Base-by-base conservation (phyloP, 1,284 basidiomycete genomes). In the Microbotryum silenes-acaulis region DNA sequence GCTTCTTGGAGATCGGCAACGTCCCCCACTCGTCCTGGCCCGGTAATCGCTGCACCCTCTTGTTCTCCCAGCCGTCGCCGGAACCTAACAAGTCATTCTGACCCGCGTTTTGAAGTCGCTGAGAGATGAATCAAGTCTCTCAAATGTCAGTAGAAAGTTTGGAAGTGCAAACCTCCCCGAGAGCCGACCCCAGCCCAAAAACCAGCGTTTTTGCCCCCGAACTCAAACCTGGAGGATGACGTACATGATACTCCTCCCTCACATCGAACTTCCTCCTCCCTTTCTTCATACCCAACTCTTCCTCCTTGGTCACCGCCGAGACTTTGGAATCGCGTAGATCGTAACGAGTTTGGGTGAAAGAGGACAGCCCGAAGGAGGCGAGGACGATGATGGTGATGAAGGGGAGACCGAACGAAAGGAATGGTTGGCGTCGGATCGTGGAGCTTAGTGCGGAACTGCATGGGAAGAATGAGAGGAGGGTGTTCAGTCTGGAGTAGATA, bases 191-290 rank as follows among this genome's bases (percentile, higher is more conserved):
- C 6, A 2, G 12, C n/a, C 10, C 2, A 12, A 27, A n/a, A 42
- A 3, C 29, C 21, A 37, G 37, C 37, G 10, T 16, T 10, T 37
- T 37, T 27, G 5, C 6, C 4, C 27, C 27, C 27, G 5, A 27
- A 27, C 27, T 27, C 27, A 27, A 27, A 6, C 27, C 18, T 21
- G 46, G 46, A 5, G 20, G 5, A n/a, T 9, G 23, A 84, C 89
- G 76, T 77, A 93, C 91, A 74, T 87, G 97, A 77, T 97, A 97
- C 75, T 97, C 94, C 75, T 97, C 93, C 54, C 90, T 78, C 27
- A 97, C 87, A 75, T 97, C 92, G 62, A 97, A 85, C 78, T 85
- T 87, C 77, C 88, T 89, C 75, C 89, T 81, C 54, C 86, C 83
- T 77, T 82, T 85, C 68, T 85, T 82, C 75, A 97, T 81, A 5